These are phyloP conservation scores for Turritis glabra DNA, from an alignment of 345 rosid genomes.

Conservation along the genomic window DNA sequence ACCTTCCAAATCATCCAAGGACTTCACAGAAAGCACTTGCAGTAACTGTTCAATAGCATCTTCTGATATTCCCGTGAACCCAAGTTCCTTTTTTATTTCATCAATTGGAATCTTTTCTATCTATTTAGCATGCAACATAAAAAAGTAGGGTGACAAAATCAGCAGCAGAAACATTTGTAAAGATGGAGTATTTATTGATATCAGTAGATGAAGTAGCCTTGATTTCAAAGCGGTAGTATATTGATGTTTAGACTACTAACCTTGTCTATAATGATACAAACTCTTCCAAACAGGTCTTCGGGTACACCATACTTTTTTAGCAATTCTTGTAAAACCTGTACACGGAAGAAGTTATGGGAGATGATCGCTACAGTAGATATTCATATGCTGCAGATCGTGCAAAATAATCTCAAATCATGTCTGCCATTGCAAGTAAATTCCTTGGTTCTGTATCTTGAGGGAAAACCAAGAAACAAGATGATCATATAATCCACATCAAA, in stretches of 20 bases:
- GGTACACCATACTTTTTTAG: slow-evolving; percentile 67
- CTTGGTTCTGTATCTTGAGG: neutral
- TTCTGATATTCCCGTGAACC: slow-evolving; percentile 61
- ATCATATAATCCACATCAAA: neutral
- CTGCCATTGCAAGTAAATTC: neutral
- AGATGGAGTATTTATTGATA: neutral
- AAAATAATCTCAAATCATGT: neutral
- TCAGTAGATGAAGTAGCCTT: slow-evolving; percentile 12
- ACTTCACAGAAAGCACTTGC: slow-evolving; percentile 75
- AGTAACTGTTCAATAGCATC: slow-evolving; percentile 68
- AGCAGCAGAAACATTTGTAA: neutral
- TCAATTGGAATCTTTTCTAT: slow-evolving; percentile 74
- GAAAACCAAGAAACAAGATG: slow-evolving; percentile 4
- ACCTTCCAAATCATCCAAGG: slow-evolving; percentile 84
- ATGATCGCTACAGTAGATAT: neutral
- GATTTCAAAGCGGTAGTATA: neutral
- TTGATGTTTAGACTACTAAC: slow-evolving; percentile 45
- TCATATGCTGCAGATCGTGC: neutral
- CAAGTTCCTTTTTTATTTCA: slow-evolving; percentile 76
- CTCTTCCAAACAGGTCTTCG: slow-evolving; percentile 73
- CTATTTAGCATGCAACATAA: slow-evolving; percentile 41
- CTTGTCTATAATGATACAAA: slow-evolving; percentile 91
- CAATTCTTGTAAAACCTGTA: slow-evolving; percentile 87
- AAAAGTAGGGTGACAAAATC: neutral
- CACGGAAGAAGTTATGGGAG: slow-evolving; percentile 12